phyloP scores from a whole-genome alignment of 331 rosid genomes.

The Saraca asoca region DNA sequence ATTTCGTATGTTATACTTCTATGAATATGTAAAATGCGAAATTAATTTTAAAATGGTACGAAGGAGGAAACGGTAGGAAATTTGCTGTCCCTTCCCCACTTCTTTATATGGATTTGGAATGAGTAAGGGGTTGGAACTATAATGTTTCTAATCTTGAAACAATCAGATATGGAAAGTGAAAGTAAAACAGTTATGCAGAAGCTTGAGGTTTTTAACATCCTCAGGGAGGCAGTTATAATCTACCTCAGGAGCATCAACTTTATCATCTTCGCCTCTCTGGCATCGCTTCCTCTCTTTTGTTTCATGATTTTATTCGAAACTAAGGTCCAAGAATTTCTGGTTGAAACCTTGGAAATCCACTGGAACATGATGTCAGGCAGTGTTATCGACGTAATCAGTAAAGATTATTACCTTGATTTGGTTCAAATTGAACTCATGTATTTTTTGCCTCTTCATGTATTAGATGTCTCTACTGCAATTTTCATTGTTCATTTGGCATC shows the following conservation, averaged over 20 bases:
- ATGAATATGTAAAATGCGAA: no score
- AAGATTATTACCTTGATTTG: constrained; percentile 25
- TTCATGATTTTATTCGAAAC: constrained; percentile 47
- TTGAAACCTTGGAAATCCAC: constrained; percentile 30
- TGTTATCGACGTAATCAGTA: background rate
- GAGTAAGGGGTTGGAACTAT: background rate
- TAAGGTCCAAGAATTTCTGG: constrained; percentile 40
- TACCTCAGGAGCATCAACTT: constrained; percentile 44
- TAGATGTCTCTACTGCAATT: constrained; percentile 41
- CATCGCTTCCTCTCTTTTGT: constrained; percentile 45
- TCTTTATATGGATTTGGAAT: background rate
- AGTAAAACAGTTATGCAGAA: constrained; percentile 26
- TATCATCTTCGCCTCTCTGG: constrained; percentile 42
- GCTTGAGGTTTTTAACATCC: constrained; percentile 37
- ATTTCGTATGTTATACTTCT: no score
- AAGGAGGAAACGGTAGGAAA: no score
- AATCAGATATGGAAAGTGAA: constrained; percentile 36
- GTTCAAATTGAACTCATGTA: constrained; percentile 48
- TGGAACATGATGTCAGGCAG: background rate
- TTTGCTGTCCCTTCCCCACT: no score
- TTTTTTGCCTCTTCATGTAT: constrained; percentile 52
- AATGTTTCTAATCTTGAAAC: background rate
- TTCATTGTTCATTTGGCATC: constrained; percentile 43
- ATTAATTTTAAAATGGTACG: no score
- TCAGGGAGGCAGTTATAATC: constrained; percentile 30